Base-by-base conservation (phyloP, 2,329 filamentous ascomycete species). In the Sarocladiaceae sp. region DNA sequence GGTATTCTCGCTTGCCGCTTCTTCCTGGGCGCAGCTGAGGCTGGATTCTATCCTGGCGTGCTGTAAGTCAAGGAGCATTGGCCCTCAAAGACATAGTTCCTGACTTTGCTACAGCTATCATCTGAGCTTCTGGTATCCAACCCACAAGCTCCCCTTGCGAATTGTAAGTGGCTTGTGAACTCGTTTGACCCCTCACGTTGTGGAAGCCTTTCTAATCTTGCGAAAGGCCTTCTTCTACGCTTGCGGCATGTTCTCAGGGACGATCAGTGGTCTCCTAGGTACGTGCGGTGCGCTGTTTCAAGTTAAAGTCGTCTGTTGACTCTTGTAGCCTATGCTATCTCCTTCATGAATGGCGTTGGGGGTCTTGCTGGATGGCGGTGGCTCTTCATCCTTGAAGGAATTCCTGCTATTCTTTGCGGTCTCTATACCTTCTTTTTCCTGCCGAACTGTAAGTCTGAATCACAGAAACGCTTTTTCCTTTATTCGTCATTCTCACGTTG, bases 341-440 rank as follows among this genome's bases (percentile, higher is more conserved):
- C 53, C 2, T 57, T 55, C 11, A 57, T 57, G 54, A 50, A 57
- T 32, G 54, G 54, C 1, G 34, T 50, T 2, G 48, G 52, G 2
- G 52, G 51, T 1, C 46, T 56, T 1, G 53, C 55, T 6, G 55
- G 55, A 1, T 57, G 53, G 55, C 49, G 55, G 53, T 57, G 55
- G 54, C 49, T 58, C 1, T 58, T 58, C 39, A 56, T 58, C 15
- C 48, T 58, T 3, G 55, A 58, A 26, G 55, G 54, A 2, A 47
- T 57, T 10, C 54, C 54, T 3, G 55, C 54, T 1, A 49, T 58
- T 15, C 24, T 57, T 2, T 51, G 53, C 15, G 53, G 49, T 2
- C 32, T 57, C 1, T 53, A 53, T 54, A 69, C 72, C 13, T 78
- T 67, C 43, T 60, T 55, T 49, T 50, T 44, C 24, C 41, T 58